phyloP scores from a whole-genome alignment of 2,329 filamentous ascomycete species.

The Botrytis galanthina region DNA sequence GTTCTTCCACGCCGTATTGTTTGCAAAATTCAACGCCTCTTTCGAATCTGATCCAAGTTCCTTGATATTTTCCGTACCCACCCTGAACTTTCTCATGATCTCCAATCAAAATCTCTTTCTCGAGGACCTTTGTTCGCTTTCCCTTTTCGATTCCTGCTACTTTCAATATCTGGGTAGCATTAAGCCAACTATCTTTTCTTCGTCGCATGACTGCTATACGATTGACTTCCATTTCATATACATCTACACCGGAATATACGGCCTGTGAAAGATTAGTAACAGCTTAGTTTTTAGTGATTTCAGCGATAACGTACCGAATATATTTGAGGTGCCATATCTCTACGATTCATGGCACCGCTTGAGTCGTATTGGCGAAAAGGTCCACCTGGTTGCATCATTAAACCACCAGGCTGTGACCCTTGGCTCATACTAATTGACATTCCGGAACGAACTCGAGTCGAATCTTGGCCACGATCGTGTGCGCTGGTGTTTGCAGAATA shows the following conservation, averaged over 20 bases:
- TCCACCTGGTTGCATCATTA: constrained; percentile 38
- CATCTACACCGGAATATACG: constrained; percentile 90
- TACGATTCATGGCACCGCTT: constrained; percentile 30
- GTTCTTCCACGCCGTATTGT: constrained; percentile 72
- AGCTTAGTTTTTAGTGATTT: constrained; percentile 14
- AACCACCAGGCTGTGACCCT: constrained; percentile 35
- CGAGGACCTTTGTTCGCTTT: constrained; percentile 93
- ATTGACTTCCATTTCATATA: constrained; percentile 99
- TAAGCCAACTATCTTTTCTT: constrained; percentile 91
- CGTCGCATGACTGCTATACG: constrained; percentile 92
- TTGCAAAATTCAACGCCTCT: constrained; percentile 89
- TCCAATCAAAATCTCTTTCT: constrained; percentile 95
- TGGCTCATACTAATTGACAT: constrained; percentile 41
- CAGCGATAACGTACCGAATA: constrained; percentile 54
- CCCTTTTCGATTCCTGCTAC: constrained; percentile 97
- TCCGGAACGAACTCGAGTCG: constrained; percentile 25
- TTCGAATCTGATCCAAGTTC: constrained; percentile 96
- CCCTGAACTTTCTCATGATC: constrained; percentile 99
- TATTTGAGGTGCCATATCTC: constrained; percentile 49
- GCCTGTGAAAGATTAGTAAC: constrained; percentile 49
- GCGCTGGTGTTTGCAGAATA: constrained; percentile 28
- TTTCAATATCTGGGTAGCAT: constrained; percentile 97
- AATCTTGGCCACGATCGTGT: constrained; percentile 30
- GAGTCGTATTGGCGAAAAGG: constrained; percentile 36
- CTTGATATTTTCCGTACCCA: constrained; percentile 98